Evolutionary conservation across 108 stramenopile genomes (phyloP), one percentile per base, ranked within the genome.

Genomic region (Seminavis robusta): DNA sequence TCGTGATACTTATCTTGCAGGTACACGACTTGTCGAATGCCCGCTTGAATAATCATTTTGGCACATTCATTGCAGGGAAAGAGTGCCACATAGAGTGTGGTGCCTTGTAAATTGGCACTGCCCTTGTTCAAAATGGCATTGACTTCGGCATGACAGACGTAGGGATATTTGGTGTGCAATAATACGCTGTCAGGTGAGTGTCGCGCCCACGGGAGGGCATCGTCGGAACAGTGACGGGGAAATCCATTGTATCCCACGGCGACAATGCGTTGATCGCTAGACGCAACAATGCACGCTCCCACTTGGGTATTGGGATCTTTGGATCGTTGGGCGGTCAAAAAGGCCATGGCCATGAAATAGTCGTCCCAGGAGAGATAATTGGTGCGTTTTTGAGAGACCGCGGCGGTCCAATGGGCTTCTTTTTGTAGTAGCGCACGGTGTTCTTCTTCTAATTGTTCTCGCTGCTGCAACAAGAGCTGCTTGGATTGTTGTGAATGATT

Each of bases 181-280:
- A 40, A 55, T 58, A 58, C 47, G 10, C 29, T 46, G 13, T 10
- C 19, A 69, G 30, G 5, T n/a, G 59, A 59, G 9, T 28, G 34
- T 36, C 85, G 61, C 23, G 86, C 79, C 98, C 98, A 99, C 1
- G 98, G 98, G 47, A 99, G 65, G 11, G 47, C 47, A 30, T 96
- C 95, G 61, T 99, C 98, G 40, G 74, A 74, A 60, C 96, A 97
- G 0, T 94, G 95, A 17, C 80, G 59, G 3, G 98, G 98, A 52
- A 99, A 97, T 4, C 98, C 98, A 59, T 99, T 99, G 79, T 99
- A 99, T 6, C 98, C 98, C 23, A 99, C 77, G 5, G 94, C 97
- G 23, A 99, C 82, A 51, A 99, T 98, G 26, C 89, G 77, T 26
- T 69, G 59, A n/a, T 61, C 44, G 4, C 20, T 23, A 20, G 43